These are phyloP conservation scores for Wallemia hederae DNA, from an alignment of 1,284 basidiomycete genomes.

Conservation along the genomic window DNA sequence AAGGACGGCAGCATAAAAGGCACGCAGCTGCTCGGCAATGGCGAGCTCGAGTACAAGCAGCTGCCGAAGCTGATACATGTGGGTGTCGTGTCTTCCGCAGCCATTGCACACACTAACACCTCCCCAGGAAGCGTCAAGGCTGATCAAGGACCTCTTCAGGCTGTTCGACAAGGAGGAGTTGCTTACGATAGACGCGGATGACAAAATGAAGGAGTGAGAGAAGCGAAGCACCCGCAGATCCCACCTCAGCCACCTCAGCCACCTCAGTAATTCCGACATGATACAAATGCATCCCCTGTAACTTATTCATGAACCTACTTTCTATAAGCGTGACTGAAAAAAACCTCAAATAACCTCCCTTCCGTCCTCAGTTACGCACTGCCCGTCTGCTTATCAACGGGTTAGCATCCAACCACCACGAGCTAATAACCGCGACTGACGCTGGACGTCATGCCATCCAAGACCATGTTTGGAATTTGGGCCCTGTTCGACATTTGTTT, in stretches of 20 bases:
- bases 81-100: neutral
- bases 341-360: neutral
- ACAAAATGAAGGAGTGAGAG: too few species aligned
- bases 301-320: too few species aligned
- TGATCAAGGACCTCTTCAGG: neutral
- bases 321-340: too few species aligned
- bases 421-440: neutral
- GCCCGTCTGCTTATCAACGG: neutral
- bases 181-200: too few species aligned
- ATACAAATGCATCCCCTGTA: too few species aligned
- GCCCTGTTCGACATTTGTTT: neutral
- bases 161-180: neutral
- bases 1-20: neutral
- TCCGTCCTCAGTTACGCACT: neutral
- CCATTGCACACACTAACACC: neutral
- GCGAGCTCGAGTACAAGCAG: neutral
- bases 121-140: neutral
- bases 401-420: too few species aligned
- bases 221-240: too few species aligned
- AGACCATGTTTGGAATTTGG: neutral
- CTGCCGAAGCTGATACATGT: neutral
- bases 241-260: too few species aligned
- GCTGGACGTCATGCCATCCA: neutral
- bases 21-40: neutral
- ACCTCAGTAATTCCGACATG: too few species aligned